A percentile compares a stretch with the other conserved stretches of the same genome.
Evolutionary conservation across 2,329 filamentous ascomycete genomes (phyloP).

Genomic region (Alternaria longipes): DNA sequence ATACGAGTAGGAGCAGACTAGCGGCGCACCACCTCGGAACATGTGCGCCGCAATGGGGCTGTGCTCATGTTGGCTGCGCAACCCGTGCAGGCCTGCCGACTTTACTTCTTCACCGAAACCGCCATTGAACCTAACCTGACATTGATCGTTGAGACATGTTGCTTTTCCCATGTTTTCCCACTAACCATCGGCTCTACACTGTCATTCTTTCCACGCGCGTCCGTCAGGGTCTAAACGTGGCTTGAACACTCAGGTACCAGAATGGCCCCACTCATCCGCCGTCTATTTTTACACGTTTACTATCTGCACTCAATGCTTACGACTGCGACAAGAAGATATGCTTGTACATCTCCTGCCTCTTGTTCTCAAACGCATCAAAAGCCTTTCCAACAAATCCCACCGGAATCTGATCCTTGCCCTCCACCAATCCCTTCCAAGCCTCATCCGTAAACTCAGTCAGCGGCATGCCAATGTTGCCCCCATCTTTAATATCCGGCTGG

Average conservation of each 20-base stretch:
- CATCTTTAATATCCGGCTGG: constrained; percentile 63
- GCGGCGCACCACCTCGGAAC: constrained; percentile 22
- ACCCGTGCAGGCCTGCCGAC: not conserved
- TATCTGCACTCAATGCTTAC: too few species aligned
- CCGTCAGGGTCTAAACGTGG: constrained; percentile 2
- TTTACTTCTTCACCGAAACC: constrained; percentile 1
- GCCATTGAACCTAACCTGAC: not conserved
- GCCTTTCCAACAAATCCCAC: constrained; percentile 56
- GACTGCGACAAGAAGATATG: constrained; percentile 20
- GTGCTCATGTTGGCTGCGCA: constrained; percentile 20
- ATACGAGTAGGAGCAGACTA: constrained; percentile 19
- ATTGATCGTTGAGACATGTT: not conserved
- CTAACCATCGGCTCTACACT: not conserved
- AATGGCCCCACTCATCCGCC: constrained; percentile 4
- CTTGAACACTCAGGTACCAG: not conserved
- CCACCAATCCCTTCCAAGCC: constrained; percentile 57
- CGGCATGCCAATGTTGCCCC: constrained; percentile 63
- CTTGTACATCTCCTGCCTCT: constrained; percentile 55
- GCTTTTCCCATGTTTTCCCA: not conserved
- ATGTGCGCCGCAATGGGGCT: constrained; percentile 31
- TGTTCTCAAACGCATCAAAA: constrained; percentile 59
- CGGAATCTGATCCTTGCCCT: constrained; percentile 62
- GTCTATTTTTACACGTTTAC: not conserved
- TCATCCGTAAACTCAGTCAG: constrained; percentile 62
- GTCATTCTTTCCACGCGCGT: not conserved